Percentiles rank a stretch among this genome's conserved stretches.
These are phyloP conservation scores for Mucor mucedo DNA, from an alignment of 371 early-diverging fungal genomes.

Conservation along the genomic window DNA sequence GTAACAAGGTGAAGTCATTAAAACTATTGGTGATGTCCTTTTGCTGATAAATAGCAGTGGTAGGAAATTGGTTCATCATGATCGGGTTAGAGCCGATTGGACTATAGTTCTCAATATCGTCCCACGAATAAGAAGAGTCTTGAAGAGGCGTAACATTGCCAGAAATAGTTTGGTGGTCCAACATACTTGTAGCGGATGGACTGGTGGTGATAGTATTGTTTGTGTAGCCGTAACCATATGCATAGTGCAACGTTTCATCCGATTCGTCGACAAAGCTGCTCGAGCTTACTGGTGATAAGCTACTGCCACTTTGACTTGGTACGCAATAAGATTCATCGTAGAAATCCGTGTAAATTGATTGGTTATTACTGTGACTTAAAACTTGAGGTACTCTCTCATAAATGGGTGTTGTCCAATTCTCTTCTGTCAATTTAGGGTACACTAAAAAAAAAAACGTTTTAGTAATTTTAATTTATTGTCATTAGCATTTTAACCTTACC, in stretches of 20 bases:
- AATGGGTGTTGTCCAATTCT: constrained; percentile 16
- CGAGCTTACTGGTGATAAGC: constrained; percentile 19
- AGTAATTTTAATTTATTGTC: constrained; percentile 1
- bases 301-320: constrained; percentile 12
- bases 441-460: constrained; percentile 13
- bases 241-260: constrained; percentile 31
- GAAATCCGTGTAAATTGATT: constrained; percentile 13
- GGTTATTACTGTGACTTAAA: constrained; percentile 16
- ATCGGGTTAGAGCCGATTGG: constrained; percentile 26
- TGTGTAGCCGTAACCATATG: constrained; percentile 29
- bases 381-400: constrained; percentile 22
- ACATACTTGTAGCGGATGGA: constrained; percentile 21
- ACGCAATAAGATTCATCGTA: constrained; percentile 16
- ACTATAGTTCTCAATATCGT: constrained; percentile 10
- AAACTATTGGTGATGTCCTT: background rate
- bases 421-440: constrained; percentile 29
- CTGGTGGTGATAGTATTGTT: constrained; percentile 17
- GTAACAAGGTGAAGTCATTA: background rate
- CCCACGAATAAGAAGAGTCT: constrained; percentile 27
- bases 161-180: constrained; percentile 25
- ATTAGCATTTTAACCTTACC: constrained; percentile 14
- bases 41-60: constrained; percentile 4
- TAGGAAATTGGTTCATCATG: constrained; percentile 2
- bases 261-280: constrained; percentile 23
- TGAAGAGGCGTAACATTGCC: constrained; percentile 24